These are phyloP conservation scores for Hylodesmum podocarpum DNA, from an alignment of 306 rosid species.

Conservation along the genomic window DNA sequence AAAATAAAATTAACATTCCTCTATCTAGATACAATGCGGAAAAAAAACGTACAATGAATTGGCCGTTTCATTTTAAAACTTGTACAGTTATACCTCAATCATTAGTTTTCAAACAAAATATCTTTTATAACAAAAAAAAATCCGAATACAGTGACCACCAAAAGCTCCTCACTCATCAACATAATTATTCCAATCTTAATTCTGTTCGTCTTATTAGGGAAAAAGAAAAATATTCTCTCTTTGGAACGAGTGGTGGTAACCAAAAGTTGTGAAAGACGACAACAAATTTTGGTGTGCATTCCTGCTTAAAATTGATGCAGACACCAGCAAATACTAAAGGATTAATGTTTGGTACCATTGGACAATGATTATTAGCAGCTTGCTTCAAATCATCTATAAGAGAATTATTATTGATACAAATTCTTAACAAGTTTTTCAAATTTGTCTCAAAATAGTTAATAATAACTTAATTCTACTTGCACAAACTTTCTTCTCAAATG, in stretches of 20 bases:
- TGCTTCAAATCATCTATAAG: background rate
- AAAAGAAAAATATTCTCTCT: background rate
- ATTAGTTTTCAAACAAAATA: background rate
- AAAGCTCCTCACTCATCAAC: background rate
- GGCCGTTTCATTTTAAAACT: background rate
- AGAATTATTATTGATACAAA: background rate
- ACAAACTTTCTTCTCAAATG: no score
- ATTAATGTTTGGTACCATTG: background rate
- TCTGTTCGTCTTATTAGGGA: background rate
- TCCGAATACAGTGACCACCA: background rate
- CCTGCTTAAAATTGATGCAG: conserved; percentile 14
- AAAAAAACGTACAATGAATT: background rate
- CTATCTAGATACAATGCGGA: no score
- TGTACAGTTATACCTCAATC: background rate
- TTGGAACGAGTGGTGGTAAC: conserved; percentile 3
- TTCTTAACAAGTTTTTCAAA: background rate
- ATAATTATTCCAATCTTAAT: background rate
- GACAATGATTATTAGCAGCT: background rate
- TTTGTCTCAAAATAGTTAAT: background rate
- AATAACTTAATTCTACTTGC: background rate
- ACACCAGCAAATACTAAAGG: background rate
- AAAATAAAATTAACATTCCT: no score
- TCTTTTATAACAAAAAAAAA: background rate
- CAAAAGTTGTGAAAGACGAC: background rate
- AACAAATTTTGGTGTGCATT: background rate